Evolutionary conservation across 179 eudicot species (phyloP), one percentile per base, ranked within the genome.

Genomic region (Dionaea muscipula): DNA sequence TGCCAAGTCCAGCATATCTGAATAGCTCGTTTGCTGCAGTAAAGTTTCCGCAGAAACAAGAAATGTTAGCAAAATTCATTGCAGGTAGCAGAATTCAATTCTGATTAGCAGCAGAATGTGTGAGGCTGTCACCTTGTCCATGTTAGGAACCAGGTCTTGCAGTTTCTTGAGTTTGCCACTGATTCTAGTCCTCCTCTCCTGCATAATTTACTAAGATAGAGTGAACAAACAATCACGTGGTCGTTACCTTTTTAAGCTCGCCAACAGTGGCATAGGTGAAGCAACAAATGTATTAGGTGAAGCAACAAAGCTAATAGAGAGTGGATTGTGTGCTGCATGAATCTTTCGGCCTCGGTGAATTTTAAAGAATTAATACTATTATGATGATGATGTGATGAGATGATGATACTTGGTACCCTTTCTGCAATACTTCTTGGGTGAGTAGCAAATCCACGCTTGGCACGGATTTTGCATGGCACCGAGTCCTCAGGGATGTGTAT

Each of bases 1-100:
- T 26, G 95, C 95, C 63, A 83, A 61, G 69, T 86, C 95, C 62
- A 86, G 64, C 91, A 86, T 83, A 59, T 86, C 95, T 14, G 95
- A 64, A 52, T 86, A 86, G 78, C 95, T 86, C 43, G 87, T 83
- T 83, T 86, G 91, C 95, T 86, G 77, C 75, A 64, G 38, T n/a
- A 20, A 63, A 47, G 39, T 1, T 12, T 26, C 18, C 6, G 13
- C 45, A 45, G 4, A 2, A 12, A n/a, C 20, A 25, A 38, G 3
- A 2, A 12, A 36, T 11, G 5, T 31, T 4, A 31, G 35, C 35
- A 6, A 31, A 11, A 31, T 6, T 31, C 5, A 31, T 31, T 31
- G 35, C 35, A 6, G 35, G 35, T 31, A 31, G 1, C 35, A 31
- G 10, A 31, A n/a, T n/a, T 11, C 5, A 31, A 31, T 31, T 31